Conservation (phyloP, 768 basidiomycete species). For the Suillus occidentalis region DNA sequence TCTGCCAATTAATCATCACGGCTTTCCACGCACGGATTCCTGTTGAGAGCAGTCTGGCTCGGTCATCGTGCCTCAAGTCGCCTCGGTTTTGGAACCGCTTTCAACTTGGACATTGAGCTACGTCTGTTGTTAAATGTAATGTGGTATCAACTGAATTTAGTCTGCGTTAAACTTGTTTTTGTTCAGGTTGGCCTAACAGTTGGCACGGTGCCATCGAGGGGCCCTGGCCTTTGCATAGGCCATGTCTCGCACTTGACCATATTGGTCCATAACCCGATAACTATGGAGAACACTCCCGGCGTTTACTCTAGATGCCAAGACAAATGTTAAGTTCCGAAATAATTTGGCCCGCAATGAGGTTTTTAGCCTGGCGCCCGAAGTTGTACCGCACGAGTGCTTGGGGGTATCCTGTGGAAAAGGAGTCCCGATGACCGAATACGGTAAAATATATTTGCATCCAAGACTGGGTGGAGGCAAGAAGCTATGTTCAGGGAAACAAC, state of each 20-base stretch:
- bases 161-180: not conserved
- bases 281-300: conserved; percentile 1
- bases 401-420: conserved; percentile 1
- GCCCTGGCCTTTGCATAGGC: not conserved
- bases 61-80: not conserved
- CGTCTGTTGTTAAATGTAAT: not conserved
- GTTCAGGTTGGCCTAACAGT: not conserved
- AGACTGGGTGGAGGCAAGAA: not conserved
- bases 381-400: not conserved
- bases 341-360: not conserved
- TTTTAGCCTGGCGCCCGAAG: not conserved
- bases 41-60: not conserved
- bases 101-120: not conserved
- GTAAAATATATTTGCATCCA: not conserved
- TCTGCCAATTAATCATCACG: not conserved
- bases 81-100: not conserved
- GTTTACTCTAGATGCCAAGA: not conserved
- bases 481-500: not conserved
- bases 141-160: not conserved
- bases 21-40: not conserved
- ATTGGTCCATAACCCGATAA: not conserved
- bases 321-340: conserved; percentile 1
- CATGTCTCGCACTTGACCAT: conserved; percentile 4
- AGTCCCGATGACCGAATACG: not conserved
- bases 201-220: conserved; percentile 3